Percentiles rank a stretch among this genome's conserved stretches.
phyloP scores from a whole-genome alignment of 768 basidiomycete species.

The Mycena filopes region DNA sequence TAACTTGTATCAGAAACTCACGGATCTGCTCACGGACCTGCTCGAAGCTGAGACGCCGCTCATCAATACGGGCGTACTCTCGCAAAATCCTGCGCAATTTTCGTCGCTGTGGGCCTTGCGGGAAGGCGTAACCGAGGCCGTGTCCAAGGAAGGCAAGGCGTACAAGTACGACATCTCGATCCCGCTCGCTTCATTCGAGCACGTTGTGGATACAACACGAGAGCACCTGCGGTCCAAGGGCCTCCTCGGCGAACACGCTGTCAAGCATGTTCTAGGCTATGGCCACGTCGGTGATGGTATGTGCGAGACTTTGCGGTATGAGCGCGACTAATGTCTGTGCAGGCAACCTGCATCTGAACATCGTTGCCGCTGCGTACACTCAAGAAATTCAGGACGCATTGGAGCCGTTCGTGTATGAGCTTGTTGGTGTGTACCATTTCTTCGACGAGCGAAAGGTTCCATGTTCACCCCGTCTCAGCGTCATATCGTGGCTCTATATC shows the following conservation, averaged over 20 bases:
- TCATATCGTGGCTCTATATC: slow-evolving; percentile 91
- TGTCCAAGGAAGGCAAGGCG: slow-evolving; percentile 91
- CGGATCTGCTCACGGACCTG: slow-evolving; percentile 78
- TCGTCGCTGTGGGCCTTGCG: slow-evolving; percentile 91
- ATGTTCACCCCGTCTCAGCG: slow-evolving; percentile 51
- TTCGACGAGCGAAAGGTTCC: slow-evolving; percentile 5
- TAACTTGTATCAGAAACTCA: slow-evolving; percentile 79
- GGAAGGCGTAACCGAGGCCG: slow-evolving; percentile 92
- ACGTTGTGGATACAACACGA: slow-evolving; percentile 83
- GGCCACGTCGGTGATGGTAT: slow-evolving; percentile 97
- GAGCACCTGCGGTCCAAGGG: slow-evolving; percentile 77
- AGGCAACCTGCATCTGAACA: slow-evolving; percentile 96
- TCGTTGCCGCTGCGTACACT: slow-evolving; percentile 84
- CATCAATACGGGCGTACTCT: slow-evolving; percentile 90
- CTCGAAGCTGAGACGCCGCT: slow-evolving; percentile 78
- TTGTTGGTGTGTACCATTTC: slow-evolving; percentile 70
- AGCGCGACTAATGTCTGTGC: not conserved
- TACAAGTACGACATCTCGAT: slow-evolving; percentile 98
- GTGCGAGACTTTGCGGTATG: slow-evolving; percentile 36
- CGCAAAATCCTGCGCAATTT: slow-evolving; percentile 92
- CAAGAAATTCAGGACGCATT: slow-evolving; percentile 87
- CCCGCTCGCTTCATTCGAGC: slow-evolving; percentile 87
- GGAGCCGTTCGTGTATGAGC: slow-evolving; percentile 95
- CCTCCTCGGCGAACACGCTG: slow-evolving; percentile 74
- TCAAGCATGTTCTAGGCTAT: slow-evolving; percentile 90